Conservation (phyloP, 495 filamentous ascomycete species). For the Xylaria scruposa region DNA sequence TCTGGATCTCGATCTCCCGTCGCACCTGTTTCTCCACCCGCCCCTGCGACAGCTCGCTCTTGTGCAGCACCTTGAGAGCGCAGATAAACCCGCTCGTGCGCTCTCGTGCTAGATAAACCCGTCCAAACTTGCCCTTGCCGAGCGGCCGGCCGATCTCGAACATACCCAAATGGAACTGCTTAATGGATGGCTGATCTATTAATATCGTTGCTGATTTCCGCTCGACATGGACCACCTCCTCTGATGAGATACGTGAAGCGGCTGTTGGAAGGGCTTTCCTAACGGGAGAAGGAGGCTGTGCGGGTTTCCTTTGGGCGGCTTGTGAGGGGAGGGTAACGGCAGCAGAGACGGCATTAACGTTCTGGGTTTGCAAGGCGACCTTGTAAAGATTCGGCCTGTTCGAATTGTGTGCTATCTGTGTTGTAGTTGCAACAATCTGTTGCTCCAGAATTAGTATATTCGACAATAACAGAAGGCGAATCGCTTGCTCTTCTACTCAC, state of each 20-base stretch:
- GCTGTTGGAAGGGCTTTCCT: slow-evolving; percentile 44
- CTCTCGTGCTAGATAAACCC: slow-evolving; percentile 95
- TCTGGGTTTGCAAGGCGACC: slow-evolving; percentile 77
- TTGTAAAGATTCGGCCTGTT: slow-evolving; percentile 77
- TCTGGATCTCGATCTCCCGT: slow-evolving; percentile 97
- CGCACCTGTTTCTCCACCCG: slow-evolving; percentile 94
- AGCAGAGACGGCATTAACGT: slow-evolving; percentile 59
- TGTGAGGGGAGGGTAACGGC: slow-evolving; percentile 72
- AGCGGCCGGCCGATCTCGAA: slow-evolving; percentile 97
- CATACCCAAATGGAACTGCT: slow-evolving; percentile 94
- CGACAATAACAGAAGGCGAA: neutral
- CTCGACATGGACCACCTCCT: slow-evolving; percentile 59
- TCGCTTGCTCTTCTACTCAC: slow-evolving; percentile 47
- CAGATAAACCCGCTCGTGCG: slow-evolving; percentile 90
- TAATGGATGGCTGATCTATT: slow-evolving; percentile 65
- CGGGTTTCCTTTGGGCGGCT: slow-evolving; percentile 59
- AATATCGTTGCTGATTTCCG: slow-evolving; percentile 56
- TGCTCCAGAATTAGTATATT: slow-evolving; percentile 43
- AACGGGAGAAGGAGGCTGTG: slow-evolving; percentile 44
- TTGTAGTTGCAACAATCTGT: slow-evolving; percentile 59
- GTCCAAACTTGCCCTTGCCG: slow-evolving; percentile 96
- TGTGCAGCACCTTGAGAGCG: slow-evolving; percentile 95
- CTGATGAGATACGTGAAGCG: slow-evolving; percentile 53
- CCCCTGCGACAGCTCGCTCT: slow-evolving; percentile 88
- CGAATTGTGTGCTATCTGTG: slow-evolving; percentile 62